phyloP scores from a whole-genome alignment of 202 grass and related monocot species.

The Bolboschoenoplectus hybrid region DNA sequence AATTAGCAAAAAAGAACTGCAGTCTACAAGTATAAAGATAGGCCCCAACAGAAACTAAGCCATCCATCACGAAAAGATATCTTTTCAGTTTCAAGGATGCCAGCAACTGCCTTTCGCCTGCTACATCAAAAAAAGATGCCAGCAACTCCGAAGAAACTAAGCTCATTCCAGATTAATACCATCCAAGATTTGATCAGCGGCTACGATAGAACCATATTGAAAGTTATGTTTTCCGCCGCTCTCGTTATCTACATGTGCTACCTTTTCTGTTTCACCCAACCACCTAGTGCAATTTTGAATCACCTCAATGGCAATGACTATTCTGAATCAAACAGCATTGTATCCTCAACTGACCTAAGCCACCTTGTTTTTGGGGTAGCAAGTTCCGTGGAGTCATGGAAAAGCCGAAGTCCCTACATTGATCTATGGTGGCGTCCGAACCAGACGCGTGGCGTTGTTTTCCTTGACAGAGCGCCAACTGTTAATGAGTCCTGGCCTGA shows the following conservation, averaged over 20 bases:
- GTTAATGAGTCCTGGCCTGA: constrained; percentile 37
- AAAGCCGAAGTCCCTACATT: constrained; percentile 56
- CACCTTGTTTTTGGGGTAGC: constrained; percentile 87
- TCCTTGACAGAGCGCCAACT: constrained; percentile 62
- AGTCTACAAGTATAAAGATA: neutral
- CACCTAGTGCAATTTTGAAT: neutral
- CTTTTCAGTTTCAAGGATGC: neutral
- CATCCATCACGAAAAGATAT: neutral
- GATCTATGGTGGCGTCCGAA: constrained; percentile 80
- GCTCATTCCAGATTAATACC: neutral
- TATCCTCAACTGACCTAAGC: constrained; percentile 53
- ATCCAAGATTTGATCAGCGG: no score
- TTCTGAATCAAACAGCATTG: neutral
- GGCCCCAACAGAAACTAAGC: neutral
- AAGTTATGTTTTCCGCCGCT: neutral
- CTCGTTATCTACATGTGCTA: constrained; percentile 1
- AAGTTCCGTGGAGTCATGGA: constrained; percentile 69
- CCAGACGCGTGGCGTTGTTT: constrained; percentile 65
- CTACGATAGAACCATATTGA: neutral
- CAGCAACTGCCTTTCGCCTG: no score
- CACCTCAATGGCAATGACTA: neutral
- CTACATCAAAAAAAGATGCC: no score
- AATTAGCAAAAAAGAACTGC: neutral
- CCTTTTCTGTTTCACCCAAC: neutral
- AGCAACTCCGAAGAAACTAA: neutral